Base-by-base conservation (phyloP, 768 basidiomycete genomes). In the Lentinula sp. region DNA sequence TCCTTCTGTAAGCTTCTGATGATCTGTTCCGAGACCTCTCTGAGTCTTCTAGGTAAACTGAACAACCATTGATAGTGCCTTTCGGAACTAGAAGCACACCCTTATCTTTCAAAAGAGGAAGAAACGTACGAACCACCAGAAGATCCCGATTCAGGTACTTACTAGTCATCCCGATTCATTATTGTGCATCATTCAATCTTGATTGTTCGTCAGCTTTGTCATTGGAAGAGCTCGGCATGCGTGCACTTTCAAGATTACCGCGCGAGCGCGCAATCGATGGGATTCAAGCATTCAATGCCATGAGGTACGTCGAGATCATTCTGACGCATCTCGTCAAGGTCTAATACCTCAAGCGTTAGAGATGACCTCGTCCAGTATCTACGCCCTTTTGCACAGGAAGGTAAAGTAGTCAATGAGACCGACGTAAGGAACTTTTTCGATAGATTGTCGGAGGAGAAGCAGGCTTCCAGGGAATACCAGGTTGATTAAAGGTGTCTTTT, bases 61-160 rank as follows among this genome's bases (percentile, higher is more conserved):
- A 20, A 48, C 33, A 28, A 52, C 53, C 53, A 45, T 53, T 57
- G 61, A 3, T 64, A 91, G 88, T 93, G 91, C 72, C 70, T 83
- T 5, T 75, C 81, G 0, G 77, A 75, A 6, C 73, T 93, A 45
- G 73, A 81, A 66, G 71, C 73, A 15, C 74, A 82, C 66, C 77
- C 83, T 32, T 92, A 80, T 71, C 75, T 93, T 23, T 71, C 91
- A 10, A 80, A 88, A 63, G 89, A 90, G 70, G 92, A 93, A 64
- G 90, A 91, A 45, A 91, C 87, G 0, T 93, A 91, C 63, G 88
- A 91, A 68, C 90, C 89, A 0, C 92, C 91, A 3, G 86, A 90
- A 67, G 92, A 93, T 71, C 91, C 92, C 9, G 92, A 94, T 69
- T 91, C 86, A 63, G 85, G 91, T 86, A 56, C 39, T 18, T 23